phyloP scores from a whole-genome alignment of 2,329 filamentous ascomycete species.

The Alternaria sp. region DNA sequence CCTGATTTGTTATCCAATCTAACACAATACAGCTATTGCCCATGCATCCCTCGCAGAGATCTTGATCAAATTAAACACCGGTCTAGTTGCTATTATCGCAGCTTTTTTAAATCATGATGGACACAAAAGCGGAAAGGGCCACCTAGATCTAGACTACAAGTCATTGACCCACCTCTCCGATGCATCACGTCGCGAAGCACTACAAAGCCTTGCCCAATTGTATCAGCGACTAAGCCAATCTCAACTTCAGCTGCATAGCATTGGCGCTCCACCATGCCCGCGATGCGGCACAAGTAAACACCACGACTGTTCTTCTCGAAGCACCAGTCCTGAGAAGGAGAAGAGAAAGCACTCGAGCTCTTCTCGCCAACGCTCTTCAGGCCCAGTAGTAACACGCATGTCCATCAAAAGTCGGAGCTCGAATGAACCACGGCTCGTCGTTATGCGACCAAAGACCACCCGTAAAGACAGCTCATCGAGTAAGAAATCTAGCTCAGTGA shows the following conservation, averaged over 20 bases:
- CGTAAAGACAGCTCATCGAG: conserved; percentile 38
- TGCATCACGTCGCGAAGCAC: conserved; percentile 55
- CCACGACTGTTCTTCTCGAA: conserved; percentile 29
- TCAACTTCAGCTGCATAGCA: conserved; percentile 43
- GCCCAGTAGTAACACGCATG: conserved; percentile 43
- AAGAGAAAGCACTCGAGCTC: conserved; percentile 33
- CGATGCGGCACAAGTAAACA: conserved; percentile 40
- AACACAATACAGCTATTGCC: conserved; percentile 50
- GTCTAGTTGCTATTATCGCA: conserved; percentile 58
- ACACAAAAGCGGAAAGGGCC: conserved; percentile 38
- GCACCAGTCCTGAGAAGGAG: conserved; percentile 31
- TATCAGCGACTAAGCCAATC: conserved; percentile 51
- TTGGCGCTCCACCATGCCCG: conserved; percentile 27
- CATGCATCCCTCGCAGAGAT: conserved; percentile 58
- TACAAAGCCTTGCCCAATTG: conserved; percentile 54
- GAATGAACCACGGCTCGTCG: conserved; percentile 47
- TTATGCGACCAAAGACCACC: conserved; percentile 46
- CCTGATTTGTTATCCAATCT: conserved; percentile 3
- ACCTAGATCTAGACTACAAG: conserved; percentile 54
- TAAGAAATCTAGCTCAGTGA: conserved; percentile 33
- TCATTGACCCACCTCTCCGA: conserved; percentile 58
- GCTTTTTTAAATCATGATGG: conserved; percentile 52
- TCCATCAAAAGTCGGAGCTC: conserved; percentile 37
- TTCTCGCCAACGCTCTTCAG: conserved; percentile 32
- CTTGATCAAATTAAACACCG: conserved; percentile 57